Percentiles rank a stretch among this genome's conserved stretches.
Evolutionary conservation across 2,329 filamentous ascomycete species (phyloP).

Genomic region (Microdochium paspali): DNA sequence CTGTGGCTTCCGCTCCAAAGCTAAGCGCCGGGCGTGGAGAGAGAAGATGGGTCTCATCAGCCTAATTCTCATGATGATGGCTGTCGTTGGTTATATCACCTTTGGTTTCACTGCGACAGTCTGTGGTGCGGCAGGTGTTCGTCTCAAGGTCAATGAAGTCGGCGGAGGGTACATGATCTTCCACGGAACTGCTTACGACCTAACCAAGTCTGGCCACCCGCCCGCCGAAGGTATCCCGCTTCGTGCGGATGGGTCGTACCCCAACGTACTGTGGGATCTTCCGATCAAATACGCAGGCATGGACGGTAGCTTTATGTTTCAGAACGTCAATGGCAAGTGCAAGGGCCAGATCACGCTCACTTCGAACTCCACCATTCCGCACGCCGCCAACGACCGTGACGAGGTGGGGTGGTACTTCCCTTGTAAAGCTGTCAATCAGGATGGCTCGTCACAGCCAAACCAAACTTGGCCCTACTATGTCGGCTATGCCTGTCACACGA

Average conservation of each 20-base stretch:
- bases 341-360: conserved; percentile 77
- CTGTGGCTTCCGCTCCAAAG: conserved; percentile 77
- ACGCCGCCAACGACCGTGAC: conserved; percentile 49
- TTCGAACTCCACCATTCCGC: conserved; percentile 66
- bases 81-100: conserved; percentile 86
- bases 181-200: conserved; percentile 82
- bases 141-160: conserved; percentile 78
- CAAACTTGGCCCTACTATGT: conserved; percentile 64
- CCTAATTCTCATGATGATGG: conserved; percentile 81
- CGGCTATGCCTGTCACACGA: conserved; percentile 87
- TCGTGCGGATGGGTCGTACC: conserved; percentile 32
- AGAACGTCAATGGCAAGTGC: conserved; percentile 96
- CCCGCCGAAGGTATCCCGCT: conserved; percentile 67
- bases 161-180: conserved; percentile 85
- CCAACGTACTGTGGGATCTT: conserved; percentile 85
- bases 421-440: conserved; percentile 84
- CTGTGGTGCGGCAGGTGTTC: conserved; percentile 61
- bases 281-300: conserved; percentile 72
- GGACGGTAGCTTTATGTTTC: conserved; percentile 95
- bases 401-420: conserved; percentile 96
- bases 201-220: conserved; percentile 69
- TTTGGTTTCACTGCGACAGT: conserved; percentile 92
- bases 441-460: conserved; percentile 76
- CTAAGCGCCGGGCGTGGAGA: conserved; percentile 86
- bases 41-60: conserved; percentile 97